These are phyloP conservation scores for Tolypocladium tundrense DNA, from an alignment of 2,329 filamentous ascomycete species.

Conservation along the genomic window DNA sequence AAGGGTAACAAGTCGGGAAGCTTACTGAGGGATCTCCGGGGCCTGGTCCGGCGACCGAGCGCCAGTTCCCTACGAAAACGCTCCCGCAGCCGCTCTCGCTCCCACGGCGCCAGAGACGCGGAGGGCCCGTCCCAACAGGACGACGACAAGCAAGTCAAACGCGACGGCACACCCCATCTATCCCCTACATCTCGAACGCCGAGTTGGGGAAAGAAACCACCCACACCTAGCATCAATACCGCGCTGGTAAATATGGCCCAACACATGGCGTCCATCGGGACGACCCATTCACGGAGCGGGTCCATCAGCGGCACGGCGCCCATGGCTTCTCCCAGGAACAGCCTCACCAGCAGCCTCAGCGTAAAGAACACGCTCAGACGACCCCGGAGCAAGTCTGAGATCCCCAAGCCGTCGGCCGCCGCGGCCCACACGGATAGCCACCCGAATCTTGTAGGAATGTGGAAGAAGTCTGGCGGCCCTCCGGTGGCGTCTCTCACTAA, in stretches of 20 bases:
- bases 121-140: conserved; percentile 11
- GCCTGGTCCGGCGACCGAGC: conserved; percentile 40
- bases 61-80: conserved; percentile 34
- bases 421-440: conserved; percentile 21
- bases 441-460: conserved; percentile 37
- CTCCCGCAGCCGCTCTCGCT: conserved; percentile 22
- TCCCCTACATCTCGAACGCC: conserved; percentile 39
- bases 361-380: conserved; percentile 42
- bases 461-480: conserved; percentile 42
- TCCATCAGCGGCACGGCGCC: conserved; percentile 46
- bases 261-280: conserved; percentile 44
- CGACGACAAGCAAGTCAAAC: conserved; percentile 25
- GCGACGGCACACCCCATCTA: conserved; percentile 33
- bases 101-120: conserved; percentile 16
- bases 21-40: conserved; percentile 38
- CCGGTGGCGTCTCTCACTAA: conserved; percentile 39
- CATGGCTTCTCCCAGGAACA: conserved; percentile 43
- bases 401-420: conserved; percentile 26
- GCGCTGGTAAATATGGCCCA: conserved; percentile 45
- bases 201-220: conserved; percentile 41
- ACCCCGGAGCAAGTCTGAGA: conserved; percentile 44
- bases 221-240: conserved; percentile 47
- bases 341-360: conserved; percentile 29
- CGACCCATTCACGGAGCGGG: conserved; percentile 45
- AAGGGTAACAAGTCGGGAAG: conserved; percentile 35